Evolutionary conservation across 2,329 filamentous ascomycete species (phyloP).

Genomic region (Pseudomassariella vexata): DNA sequence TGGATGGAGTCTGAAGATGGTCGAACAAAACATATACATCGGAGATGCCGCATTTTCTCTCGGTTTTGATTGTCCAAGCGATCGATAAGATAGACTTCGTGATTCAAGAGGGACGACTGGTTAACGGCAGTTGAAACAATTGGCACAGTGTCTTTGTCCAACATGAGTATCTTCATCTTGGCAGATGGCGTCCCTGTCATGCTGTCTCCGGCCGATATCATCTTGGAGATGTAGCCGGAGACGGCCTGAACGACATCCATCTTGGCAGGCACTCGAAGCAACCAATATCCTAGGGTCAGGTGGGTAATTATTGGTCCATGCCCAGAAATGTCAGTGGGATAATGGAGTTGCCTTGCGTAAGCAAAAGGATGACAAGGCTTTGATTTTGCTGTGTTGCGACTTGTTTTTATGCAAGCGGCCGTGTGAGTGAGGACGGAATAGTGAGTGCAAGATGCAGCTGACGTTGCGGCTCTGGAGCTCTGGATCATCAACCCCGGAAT

Average conservation of each 20-base stretch:
- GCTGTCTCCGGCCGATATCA: constrained; percentile 79
- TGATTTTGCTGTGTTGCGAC: no score
- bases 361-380: no score
- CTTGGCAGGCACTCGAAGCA: no score
- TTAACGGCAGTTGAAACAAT: constrained; percentile 95
- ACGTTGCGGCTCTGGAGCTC: no score
- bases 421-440: no score
- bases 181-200: constrained; percentile 61
- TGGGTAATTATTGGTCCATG: no score
- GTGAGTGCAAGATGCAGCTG: no score
- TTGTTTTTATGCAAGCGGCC: no score
- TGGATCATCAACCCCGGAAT: no score
- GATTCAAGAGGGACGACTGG: constrained; percentile 87
- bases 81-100: constrained; percentile 97
- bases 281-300: no score
- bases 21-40: constrained; percentile 87
- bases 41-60: constrained; percentile 96
- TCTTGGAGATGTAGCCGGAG: constrained; percentile 92
- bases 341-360: no score
- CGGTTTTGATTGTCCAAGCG: constrained; percentile 82
- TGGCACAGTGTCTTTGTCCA: constrained; percentile 89
- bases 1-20: constrained; percentile 92
- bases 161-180: constrained; percentile 96
- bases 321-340: no score
- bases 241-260: constrained; percentile 96